Evolutionary conservation across 2,329 filamentous ascomycete genomes (phyloP).

Genomic region (Neofusicoccum ribis): DNA sequence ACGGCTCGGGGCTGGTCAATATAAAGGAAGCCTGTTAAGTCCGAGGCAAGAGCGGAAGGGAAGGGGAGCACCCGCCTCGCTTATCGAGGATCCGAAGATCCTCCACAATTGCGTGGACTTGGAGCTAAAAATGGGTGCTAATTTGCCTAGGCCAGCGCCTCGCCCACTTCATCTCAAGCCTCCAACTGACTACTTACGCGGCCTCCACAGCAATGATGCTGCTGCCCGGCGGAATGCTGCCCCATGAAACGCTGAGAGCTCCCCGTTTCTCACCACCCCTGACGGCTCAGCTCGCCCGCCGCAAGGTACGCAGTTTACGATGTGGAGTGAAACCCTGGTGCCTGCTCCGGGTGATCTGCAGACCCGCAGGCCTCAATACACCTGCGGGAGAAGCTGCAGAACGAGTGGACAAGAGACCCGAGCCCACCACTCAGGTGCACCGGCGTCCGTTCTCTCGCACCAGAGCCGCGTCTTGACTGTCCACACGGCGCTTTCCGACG

Average conservation of each 20-base stretch:
- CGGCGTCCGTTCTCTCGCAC: background rate
- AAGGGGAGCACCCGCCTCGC: background rate
- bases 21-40: background rate
- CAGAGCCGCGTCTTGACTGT: background rate
- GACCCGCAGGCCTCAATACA: background rate
- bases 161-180: background rate
- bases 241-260: background rate
- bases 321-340: background rate
- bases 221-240: no score
- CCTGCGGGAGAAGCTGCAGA: background rate
- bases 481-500: background rate
- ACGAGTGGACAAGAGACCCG: background rate
- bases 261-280: no score
- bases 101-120: background rate
- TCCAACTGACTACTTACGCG: background rate
- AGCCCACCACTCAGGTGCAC: background rate
- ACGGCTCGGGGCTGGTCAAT: background rate
- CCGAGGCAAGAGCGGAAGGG: background rate
- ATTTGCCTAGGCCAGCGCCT: constrained; percentile 5
- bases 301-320: no score
- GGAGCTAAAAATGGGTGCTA: constrained; percentile 1
- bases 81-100: background rate
- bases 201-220: background rate
- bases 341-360: background rate
- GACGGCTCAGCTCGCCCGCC: no score